Evolutionary conservation across 2,329 filamentous ascomycete species (phyloP).

Genomic region (Zalaria sp.): DNA sequence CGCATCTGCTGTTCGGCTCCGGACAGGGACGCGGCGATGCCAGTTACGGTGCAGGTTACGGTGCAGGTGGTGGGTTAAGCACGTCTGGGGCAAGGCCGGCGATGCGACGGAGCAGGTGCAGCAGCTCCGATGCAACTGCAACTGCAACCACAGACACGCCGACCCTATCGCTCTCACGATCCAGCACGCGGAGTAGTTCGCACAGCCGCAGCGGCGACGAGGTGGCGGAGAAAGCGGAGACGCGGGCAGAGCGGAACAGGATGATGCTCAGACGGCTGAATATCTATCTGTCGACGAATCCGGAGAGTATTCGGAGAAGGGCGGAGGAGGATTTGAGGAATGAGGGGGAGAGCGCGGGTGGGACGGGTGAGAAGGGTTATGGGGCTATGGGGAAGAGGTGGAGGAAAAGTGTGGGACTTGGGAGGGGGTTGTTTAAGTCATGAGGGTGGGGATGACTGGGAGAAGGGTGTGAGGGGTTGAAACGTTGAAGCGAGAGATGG

Average conservation of each 20-base stretch:
- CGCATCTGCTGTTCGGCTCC: conserved; percentile 29
- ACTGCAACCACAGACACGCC: conserved; percentile 7
- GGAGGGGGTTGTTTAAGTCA: conserved; percentile 11
- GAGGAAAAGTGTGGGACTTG: conserved; percentile 11
- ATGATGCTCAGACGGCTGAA: conserved; percentile 20
- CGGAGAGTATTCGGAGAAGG: conserved; percentile 9
- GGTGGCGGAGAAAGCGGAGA: conserved; percentile 7
- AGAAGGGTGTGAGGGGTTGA: no score
- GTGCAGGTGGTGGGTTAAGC: no score
- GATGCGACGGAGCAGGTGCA: conserved; percentile 18
- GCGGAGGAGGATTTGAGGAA: conserved; percentile 9
- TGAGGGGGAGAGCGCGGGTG: neutral
- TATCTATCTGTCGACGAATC: conserved; percentile 16
- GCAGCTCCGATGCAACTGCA: conserved; percentile 9
- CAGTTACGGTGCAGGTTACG: no score
- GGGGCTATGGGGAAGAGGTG: conserved; percentile 7
- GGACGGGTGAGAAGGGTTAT: neutral
- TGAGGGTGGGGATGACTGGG: conserved; percentile 4
- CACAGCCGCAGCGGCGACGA: conserved; percentile 11
- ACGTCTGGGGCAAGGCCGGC: no score
- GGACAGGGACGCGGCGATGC: no score
- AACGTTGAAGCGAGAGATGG: no score
- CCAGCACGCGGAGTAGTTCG: conserved; percentile 3
- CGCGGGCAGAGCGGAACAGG: conserved; percentile 14
- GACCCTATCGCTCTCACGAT: conserved; percentile 11